Evolutionary conservation across 768 basidiomycete genomes (phyloP).

Genomic region (Cystobasidium tubakii): DNA sequence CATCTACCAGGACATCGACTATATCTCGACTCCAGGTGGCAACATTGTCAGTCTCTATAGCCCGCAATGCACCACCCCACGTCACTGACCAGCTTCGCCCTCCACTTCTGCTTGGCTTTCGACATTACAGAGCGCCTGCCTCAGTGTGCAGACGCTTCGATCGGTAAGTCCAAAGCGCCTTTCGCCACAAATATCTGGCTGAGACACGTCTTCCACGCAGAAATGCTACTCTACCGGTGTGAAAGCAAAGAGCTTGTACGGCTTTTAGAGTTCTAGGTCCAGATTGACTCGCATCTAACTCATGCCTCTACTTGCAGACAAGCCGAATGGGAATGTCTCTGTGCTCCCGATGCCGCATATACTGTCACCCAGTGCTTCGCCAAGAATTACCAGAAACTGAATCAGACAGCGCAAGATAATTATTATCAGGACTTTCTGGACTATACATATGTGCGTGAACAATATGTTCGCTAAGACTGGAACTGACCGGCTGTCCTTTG

Average conservation of each 20-base stretch:
- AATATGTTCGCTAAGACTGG: too few relatives aligned
- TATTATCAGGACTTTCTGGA: constrained; percentile 14
- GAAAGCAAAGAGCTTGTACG: constrained; percentile 3
- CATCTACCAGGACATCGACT: constrained; percentile 28
- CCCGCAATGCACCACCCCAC: too few relatives aligned
- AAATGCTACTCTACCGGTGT: constrained; percentile 13
- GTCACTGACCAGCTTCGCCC: background rate
- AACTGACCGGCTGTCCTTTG: background rate
- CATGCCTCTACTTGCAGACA: background rate
- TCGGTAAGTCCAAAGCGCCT: background rate
- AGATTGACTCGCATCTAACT: too few relatives aligned
- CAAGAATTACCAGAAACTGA: constrained; percentile 2
- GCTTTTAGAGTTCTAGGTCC: too few relatives aligned
- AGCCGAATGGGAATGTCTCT: constrained; percentile 10
- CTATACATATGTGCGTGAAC: constrained; percentile 19
- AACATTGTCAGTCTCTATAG: constrained; percentile 4
- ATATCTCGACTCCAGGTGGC: background rate
- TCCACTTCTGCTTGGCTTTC: background rate
- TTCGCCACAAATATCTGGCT: background rate
- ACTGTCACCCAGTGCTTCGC: constrained; percentile 26
- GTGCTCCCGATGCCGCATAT: constrained; percentile 15
- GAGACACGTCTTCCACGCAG: background rate
- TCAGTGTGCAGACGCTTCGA: background rate
- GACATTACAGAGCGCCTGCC: background rate
- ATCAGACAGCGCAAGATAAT: background rate